A percentile compares a stretch with the other conserved stretches of the same genome.
Evolutionary conservation across 805 yeast species (phyloP).

Genomic region (Candida tammaniensis): DNA sequence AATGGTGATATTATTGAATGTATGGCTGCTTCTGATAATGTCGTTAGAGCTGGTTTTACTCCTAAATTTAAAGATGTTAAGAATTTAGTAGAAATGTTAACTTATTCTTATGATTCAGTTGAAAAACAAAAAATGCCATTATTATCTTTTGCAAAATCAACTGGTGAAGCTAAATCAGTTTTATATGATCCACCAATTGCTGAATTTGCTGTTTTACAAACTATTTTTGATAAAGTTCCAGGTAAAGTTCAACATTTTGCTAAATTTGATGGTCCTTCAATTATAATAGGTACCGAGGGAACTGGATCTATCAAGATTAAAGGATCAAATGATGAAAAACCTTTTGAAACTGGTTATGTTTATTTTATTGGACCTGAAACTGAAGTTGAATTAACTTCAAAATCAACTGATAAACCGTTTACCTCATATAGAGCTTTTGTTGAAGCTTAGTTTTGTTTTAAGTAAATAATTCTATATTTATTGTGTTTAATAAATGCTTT

Average conservation of each 20-base stretch:
- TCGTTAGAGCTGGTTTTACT: slow-evolving; percentile 98
- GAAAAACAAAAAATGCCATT: slow-evolving; percentile 90
- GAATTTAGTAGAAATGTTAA: slow-evolving; percentile 85
- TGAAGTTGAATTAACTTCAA: slow-evolving; percentile 57
- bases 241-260: slow-evolving; percentile 55
- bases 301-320: slow-evolving; percentile 54
- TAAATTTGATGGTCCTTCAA: slow-evolving; percentile 81
- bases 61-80: slow-evolving; percentile 97
- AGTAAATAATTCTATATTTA: too few relatives aligned
- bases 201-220: slow-evolving; percentile 91
- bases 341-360: slow-evolving; percentile 67
- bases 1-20: slow-evolving; percentile 97
- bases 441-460: too few relatives aligned
- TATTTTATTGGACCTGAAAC: slow-evolving; percentile 81
- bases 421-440: slow-evolving; percentile 90
- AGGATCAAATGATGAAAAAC: slow-evolving; percentile 27
- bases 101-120: slow-evolving; percentile 84
- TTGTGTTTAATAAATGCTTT: too few relatives aligned
- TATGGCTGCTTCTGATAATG: slow-evolving; percentile 99
- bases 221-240: slow-evolving; percentile 50
- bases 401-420: slow-evolving; percentile 44
- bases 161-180: slow-evolving; percentile 61
- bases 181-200: slow-evolving; percentile 95
- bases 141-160: slow-evolving; percentile 51
- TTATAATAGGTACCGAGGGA: slow-evolving; percentile 82